These are phyloP conservation scores for Mortierella alpina DNA, from an alignment of 192 early-diverging fungal genomes.

Conservation along the genomic window DNA sequence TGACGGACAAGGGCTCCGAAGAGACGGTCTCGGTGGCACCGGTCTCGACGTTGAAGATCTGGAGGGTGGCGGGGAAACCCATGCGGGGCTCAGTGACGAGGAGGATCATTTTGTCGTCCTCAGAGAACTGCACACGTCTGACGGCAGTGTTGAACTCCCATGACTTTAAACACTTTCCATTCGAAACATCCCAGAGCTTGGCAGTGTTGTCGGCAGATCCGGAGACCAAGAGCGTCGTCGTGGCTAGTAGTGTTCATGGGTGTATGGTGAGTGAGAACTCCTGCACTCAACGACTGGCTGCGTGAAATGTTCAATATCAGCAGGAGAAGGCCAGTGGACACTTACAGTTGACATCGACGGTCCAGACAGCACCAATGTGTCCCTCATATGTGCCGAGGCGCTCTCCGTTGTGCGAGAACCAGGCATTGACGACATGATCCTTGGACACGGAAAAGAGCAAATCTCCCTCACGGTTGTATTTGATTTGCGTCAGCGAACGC, in stretches of 20 bases:
- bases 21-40: constrained; percentile 73
- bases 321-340: neutral
- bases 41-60: constrained; percentile 82
- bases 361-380: constrained; percentile 95
- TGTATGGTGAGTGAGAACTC: neutral
- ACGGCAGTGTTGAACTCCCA: constrained; percentile 94
- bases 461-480: constrained; percentile 98
- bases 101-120: constrained; percentile 88
- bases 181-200: constrained; percentile 93
- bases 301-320: no score
- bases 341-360: constrained; percentile 90
- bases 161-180: constrained; percentile 89
- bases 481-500: constrained; percentile 96
- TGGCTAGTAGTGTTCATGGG: constrained; percentile 55
- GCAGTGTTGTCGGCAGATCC: constrained; percentile 93
- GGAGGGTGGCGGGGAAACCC: constrained; percentile 89
- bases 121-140: constrained; percentile 89
- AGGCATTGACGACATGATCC: constrained; percentile 93
- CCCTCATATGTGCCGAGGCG: constrained; percentile 93
- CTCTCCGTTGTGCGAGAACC: constrained; percentile 99
- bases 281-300: no score
- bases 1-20: constrained; percentile 77
- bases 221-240: constrained; percentile 82
- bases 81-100: constrained; percentile 97
- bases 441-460: constrained; percentile 95